Evolutionary conservation across 805 yeast genomes (phyloP), one percentile per base, ranked within the genome.

Genomic region (Kuraishia ogatae): DNA sequence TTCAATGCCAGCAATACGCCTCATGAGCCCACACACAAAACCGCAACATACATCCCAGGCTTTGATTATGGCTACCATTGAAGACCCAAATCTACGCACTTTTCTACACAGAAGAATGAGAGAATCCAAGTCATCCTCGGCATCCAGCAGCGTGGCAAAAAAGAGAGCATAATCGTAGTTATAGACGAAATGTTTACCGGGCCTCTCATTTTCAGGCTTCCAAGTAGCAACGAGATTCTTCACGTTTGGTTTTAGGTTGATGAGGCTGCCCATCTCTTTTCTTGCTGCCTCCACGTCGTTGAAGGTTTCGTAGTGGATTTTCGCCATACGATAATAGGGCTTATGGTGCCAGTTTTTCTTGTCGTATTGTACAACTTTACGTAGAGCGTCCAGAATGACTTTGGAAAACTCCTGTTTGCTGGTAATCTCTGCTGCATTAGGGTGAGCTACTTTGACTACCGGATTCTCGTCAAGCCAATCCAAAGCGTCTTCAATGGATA

Each of bases 261-360:
- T 79, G 19, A 90, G 71, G 0, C 74, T 64, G 1, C 80, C 72
- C 80, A 93, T 81, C 59, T 87, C 89, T 13, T 78, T 78, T 50
- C 76, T 73, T 0, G 97, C 94, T 0, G 71, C 74, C 1, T 70
- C 68, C 7, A 70, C 58, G 55, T 87, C 83, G 1, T 75, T 67
- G 47, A 81, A 75, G 2, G 83, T 85, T 1, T 82, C 81, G 53
- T 71, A 77, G 19, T 74, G 69, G 11, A 92, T 82, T 54, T 71
- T 75, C 0, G 97, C 90, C 17, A 88, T 71, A 58, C 91, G 74
- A 63, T 78, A 91, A 1, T 81, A 76, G 1, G 97, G 96, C 54
- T 87, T 79, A 64, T 94, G 98, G 54, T 91, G 96, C 97, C 97
- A 91, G 54, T 83, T 88, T 65, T 84, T 88, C 65, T 87, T 91